phyloP scores from a whole-genome alignment of 805 yeast genomes.

The Metschnikowia picachoensis region DNA sequence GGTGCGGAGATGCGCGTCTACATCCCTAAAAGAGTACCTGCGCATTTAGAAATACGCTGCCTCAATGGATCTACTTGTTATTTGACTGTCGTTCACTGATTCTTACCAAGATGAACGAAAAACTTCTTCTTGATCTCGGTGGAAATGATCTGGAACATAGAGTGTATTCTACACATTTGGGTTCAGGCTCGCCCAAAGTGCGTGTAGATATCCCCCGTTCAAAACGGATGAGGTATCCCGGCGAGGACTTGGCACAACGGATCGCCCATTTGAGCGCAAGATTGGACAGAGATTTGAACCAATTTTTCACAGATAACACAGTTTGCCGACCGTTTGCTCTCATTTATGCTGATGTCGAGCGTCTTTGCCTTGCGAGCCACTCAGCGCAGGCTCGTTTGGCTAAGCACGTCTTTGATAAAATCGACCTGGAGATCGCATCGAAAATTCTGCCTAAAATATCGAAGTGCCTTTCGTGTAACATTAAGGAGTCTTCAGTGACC shows the following conservation, averaged over 20 bases:
- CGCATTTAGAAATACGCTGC: too few relatives aligned
- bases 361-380: conserved; percentile 29
- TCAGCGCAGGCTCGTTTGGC: conserved; percentile 31
- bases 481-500: not conserved
- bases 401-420: conserved; percentile 17
- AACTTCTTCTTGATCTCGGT: conserved; percentile 7
- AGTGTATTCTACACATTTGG: conserved; percentile 9
- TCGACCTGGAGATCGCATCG: conserved; percentile 17
- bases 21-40: too few relatives aligned
- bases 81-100: too few relatives aligned
- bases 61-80: too few relatives aligned
- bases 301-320: not conserved
- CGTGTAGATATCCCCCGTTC: not conserved
- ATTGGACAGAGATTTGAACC: not conserved
- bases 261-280: conserved; percentile 1
- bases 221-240: conserved; percentile 7
- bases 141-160: not conserved
- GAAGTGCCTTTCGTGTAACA: not conserved
- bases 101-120: not conserved
- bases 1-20: too few relatives aligned
- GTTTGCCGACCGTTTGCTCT: conserved; percentile 7
- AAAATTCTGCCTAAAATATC: conserved; percentile 11
- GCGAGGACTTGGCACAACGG: conserved; percentile 2
- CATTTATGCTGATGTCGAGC: conserved; percentile 26
- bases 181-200: conserved; percentile 10